Percentiles rank a stretch among this genome's conserved stretches.
Evolutionary conservation across 148 eudicot species (phyloP).

Genomic region (Camellia granthamiana): DNA sequence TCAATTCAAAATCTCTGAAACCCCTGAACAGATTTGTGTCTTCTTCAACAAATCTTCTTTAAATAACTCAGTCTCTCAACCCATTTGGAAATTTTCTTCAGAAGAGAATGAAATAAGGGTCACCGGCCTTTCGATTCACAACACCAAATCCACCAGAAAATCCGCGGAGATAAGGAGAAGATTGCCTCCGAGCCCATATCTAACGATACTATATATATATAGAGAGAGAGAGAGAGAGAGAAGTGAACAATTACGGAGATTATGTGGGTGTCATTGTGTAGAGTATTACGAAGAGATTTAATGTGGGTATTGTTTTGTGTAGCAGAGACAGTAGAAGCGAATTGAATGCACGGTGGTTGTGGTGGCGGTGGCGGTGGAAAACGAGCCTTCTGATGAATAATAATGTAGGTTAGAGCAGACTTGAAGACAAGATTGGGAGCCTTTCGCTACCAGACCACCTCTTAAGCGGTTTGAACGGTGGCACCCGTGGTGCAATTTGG

Average conservation of each 20-base stretch:
- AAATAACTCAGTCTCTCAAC: slow-evolving; percentile 29
- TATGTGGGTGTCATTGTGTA: background rate
- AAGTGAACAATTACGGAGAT: background rate
- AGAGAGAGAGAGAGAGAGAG: background rate
- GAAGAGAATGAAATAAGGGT: background rate
- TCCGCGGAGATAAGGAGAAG: slow-evolving; percentile 21
- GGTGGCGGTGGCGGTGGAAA: slow-evolving; percentile 15
- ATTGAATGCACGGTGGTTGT: slow-evolving; percentile 21
- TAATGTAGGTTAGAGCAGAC: slow-evolving; percentile 10
- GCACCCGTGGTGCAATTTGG: background rate
- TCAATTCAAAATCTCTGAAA: background rate
- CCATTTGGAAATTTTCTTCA: slow-evolving; percentile 3
- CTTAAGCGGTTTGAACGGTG: background rate
- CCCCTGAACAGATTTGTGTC: background rate
- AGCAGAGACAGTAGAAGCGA: slow-evolving; percentile 15
- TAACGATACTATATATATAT: background rate
- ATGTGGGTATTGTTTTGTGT: slow-evolving; percentile 2
- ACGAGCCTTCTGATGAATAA: slow-evolving; percentile 22
- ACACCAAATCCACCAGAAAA: slow-evolving; percentile 21
- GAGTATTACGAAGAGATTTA: slow-evolving; percentile 11
- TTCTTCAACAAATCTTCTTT: background rate
- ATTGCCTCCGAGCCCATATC: slow-evolving; percentile 27
- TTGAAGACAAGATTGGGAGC: slow-evolving; percentile 16
- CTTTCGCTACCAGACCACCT: slow-evolving; percentile 16
- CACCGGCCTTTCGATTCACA: slow-evolving; percentile 7